Conservation (phyloP, 176 grass and related monocot genomes). For the Sorghum bicolor region DNA sequence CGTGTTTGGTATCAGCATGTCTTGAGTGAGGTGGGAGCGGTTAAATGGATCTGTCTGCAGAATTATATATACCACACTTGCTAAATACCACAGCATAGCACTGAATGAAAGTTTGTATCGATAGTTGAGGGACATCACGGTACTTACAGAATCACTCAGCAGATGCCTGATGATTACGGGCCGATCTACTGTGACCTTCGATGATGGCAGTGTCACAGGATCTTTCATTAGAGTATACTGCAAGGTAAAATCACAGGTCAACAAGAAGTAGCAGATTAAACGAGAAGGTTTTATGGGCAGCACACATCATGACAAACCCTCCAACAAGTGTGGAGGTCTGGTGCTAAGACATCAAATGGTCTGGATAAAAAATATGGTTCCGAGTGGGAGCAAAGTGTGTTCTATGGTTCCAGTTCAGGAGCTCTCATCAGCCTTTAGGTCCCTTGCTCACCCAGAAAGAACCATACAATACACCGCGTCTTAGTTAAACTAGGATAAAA, state of each 20-base stretch:
- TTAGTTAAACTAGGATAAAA: background rate
- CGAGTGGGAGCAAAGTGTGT: background rate
- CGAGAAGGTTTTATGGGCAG: background rate
- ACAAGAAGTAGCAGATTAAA: slow-evolving; percentile 13
- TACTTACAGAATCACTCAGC: slow-evolving; percentile 82
- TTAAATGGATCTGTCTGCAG: slow-evolving; percentile 93
- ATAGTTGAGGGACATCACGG: background rate
- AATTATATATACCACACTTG: slow-evolving; percentile 19
- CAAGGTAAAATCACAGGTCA: background rate
- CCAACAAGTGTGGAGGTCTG: background rate
- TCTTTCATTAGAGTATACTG: slow-evolving; percentile 97
- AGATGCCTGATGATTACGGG: slow-evolving; percentile 91
- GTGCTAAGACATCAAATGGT: background rate
- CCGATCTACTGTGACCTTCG: slow-evolving; percentile 72
- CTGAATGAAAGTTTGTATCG: background rate
- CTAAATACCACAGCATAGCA: background rate
- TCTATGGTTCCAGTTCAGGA: background rate
- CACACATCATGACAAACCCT: background rate
- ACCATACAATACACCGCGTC: background rate
- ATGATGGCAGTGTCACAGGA: slow-evolving; percentile 93
- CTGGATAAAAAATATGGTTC: background rate
- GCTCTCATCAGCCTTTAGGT: background rate
- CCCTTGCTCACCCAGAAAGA: background rate
- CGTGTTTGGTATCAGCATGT: slow-evolving; percentile 80
- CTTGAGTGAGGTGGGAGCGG: slow-evolving; percentile 89